These are phyloP conservation scores for Neophaeococcomyces mojaviensis DNA, from an alignment of 2,329 filamentous ascomycete species.

Conservation along the genomic window DNA sequence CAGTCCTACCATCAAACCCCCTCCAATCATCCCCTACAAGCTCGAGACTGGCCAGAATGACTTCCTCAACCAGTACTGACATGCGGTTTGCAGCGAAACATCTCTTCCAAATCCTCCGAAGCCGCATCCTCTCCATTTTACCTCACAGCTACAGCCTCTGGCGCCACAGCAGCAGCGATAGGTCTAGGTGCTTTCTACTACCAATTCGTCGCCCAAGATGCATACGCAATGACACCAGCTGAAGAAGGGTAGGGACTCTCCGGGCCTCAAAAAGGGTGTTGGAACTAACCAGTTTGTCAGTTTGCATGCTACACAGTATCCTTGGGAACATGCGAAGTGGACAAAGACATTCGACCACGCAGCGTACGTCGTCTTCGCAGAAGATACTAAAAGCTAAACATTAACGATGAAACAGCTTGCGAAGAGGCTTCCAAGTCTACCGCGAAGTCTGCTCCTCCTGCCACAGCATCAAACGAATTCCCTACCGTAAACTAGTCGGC, in stretches of 20 bases:
- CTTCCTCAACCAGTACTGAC: slow-evolving; percentile 14
- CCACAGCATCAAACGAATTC: slow-evolving; percentile 91
- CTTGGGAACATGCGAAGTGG: slow-evolving; percentile 90
- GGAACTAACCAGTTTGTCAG: slow-evolving; percentile 44
- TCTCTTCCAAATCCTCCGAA: slow-evolving; percentile 62
- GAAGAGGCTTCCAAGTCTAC: slow-evolving; percentile 99
- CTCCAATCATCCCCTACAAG: slow-evolving; percentile 16
- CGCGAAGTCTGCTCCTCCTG: slow-evolving; percentile 95
- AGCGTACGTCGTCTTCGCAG: slow-evolving; percentile 58
- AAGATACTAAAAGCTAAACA: slow-evolving; percentile 13
- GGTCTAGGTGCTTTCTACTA: slow-evolving; percentile 96
- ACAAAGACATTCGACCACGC: slow-evolving; percentile 95
- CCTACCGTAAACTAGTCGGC: slow-evolving; percentile 88
- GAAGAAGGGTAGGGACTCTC: slow-evolving; percentile 82
- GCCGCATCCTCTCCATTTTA: slow-evolving; percentile 67
- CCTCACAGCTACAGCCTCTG: slow-evolving; percentile 77
- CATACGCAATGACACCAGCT: slow-evolving; percentile 81
- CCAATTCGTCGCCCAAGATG: slow-evolving; percentile 83
- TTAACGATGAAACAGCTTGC: slow-evolving; percentile 57
- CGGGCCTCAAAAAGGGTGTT: slow-evolving; percentile 24
- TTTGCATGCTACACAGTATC: slow-evolving; percentile 84
- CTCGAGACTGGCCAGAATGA: slow-evolving; percentile 24
- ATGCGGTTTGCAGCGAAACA: slow-evolving; percentile 42
- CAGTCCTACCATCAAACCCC: slow-evolving; percentile 45
- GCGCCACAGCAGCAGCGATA: slow-evolving; percentile 77